A percentile compares a stretch with the other conserved stretches of the same genome.
Evolutionary conservation across 805 yeast genomes (phyloP).

Genomic region (Candida qinlingensis): DNA sequence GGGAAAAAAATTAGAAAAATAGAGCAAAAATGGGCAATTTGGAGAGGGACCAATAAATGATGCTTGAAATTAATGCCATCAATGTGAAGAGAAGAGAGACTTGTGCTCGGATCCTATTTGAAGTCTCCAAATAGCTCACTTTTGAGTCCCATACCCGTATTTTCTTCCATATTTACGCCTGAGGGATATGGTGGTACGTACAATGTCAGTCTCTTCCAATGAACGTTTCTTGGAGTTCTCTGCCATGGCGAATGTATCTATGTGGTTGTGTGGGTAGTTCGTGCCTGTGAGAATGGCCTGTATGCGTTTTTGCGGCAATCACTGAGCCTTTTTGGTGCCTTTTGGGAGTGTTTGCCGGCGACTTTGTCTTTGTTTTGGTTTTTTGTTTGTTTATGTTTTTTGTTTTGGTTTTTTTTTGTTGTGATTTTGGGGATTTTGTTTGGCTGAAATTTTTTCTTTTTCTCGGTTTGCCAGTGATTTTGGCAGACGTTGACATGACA

Average conservation of each 20-base stretch:
- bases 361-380: slow-evolving; percentile 7
- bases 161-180: neutral
- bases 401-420: slow-evolving; percentile 6
- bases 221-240: slow-evolving; percentile 9
- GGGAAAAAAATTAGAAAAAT: neutral
- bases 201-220: slow-evolving; percentile 8
- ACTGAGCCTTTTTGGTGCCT: neutral
- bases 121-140: neutral
- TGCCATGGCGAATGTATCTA: slow-evolving; percentile 1
- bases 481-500: neutral
- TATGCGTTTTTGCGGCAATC: neutral
- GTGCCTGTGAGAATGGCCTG: neutral
- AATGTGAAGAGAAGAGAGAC: too few relatives aligned
- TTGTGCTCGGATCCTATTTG: too few relatives aligned
- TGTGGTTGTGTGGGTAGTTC: neutral
- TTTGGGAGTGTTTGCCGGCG: neutral
- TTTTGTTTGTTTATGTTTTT: slow-evolving; percentile 9
- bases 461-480: neutral
- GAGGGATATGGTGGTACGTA: slow-evolving; percentile 2
- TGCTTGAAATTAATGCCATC: too few relatives aligned
- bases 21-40: neutral
- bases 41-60: neutral
- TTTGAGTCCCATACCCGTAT: neutral
- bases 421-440: neutral
- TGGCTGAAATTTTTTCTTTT: slow-evolving; percentile 1